phyloP scores from a whole-genome alignment of 306 rosid genomes.

The Ammopiptanthus mongolicus region DNA sequence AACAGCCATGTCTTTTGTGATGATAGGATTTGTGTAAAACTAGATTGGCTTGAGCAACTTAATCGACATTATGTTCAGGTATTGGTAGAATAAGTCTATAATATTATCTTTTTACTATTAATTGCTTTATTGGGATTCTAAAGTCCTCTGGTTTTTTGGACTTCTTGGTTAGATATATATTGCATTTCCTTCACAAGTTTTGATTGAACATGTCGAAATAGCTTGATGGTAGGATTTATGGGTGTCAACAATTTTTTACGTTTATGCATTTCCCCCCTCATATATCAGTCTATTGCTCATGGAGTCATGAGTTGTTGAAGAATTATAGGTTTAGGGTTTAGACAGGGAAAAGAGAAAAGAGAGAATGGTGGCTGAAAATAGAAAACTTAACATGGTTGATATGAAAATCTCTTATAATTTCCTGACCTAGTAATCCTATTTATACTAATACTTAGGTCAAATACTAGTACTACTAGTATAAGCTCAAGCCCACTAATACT shows the following conservation, averaged over 20 bases:
- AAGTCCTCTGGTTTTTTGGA: background rate
- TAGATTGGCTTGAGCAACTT: slow-evolving; percentile 96
- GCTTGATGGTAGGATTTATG: background rate
- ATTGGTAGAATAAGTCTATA: background rate
- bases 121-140: slow-evolving; percentile 11
- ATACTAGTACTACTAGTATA: too few species aligned
- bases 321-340: too few species aligned
- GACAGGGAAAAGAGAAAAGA: too few species aligned
- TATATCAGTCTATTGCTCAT: background rate
- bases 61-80: slow-evolving; percentile 93
- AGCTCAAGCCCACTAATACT: too few species aligned
- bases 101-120: background rate
- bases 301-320: too few species aligned
- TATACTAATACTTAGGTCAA: too few species aligned
- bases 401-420: too few species aligned
- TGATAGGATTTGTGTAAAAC: slow-evolving; percentile 70
- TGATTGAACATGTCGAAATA: background rate
- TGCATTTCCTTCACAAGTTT: background rate
- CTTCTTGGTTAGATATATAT: slow-evolving; percentile 9
- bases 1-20: slow-evolving; percentile 80
- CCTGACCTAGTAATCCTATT: too few species aligned
- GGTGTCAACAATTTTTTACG: background rate
- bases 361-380: too few species aligned
- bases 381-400: too few species aligned
- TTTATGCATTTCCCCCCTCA: background rate